Base-by-base conservation (phyloP, 805 yeast species). In the Candida incommunis region DNA sequence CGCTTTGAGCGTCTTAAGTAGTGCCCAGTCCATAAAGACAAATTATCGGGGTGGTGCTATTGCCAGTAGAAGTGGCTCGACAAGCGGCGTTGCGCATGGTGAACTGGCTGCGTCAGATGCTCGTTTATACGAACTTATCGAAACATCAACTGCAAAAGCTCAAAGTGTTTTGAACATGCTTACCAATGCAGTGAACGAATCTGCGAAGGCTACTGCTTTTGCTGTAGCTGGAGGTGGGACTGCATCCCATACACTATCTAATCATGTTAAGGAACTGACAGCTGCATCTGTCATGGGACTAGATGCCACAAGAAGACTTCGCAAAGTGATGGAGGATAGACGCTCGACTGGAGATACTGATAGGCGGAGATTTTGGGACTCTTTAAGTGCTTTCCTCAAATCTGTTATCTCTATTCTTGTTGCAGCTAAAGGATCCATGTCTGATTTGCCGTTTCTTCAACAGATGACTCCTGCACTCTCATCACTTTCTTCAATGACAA, bases 361-460 rank as follows among this genome's bases (percentile, higher is more conserved):
- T 27, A 77, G 82, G 49, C 70, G 74, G 47, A 69, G 70, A 51
- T 77, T 90, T 45, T 88, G 92, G 77, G 96, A 90, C 51, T 88
- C 83, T 51, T 80, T 85, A 26, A 87, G 84, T 58, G 64, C 76
- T 42, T 86, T 87, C 54, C 66, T 90, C 52, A 86, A 85, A 56
- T 78, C 94, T 0, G 81, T 88, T 46, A 80, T 90, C 51, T 79
- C 78, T 27, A 84, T 92, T 40, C 68, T 90, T 51, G 92, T 90
- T 2, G 76, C 84, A 1, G 86, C 94, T 0, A 87, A 87, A 56
- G 71, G 74, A 1, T 79, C 94, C 1, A 81, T 90, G 76, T 73
- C 75, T 45, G 96, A 84, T 51, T 69, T 86, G 46, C 88, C 94
- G 0, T 72, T 80, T 15, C 68, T 90, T 43, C 79, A 82, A 53